Percentiles rank a stretch among this genome's conserved stretches.
Conservation (phyloP, 352 stramenopile species). For the Plasmopara viticola region DNA sequence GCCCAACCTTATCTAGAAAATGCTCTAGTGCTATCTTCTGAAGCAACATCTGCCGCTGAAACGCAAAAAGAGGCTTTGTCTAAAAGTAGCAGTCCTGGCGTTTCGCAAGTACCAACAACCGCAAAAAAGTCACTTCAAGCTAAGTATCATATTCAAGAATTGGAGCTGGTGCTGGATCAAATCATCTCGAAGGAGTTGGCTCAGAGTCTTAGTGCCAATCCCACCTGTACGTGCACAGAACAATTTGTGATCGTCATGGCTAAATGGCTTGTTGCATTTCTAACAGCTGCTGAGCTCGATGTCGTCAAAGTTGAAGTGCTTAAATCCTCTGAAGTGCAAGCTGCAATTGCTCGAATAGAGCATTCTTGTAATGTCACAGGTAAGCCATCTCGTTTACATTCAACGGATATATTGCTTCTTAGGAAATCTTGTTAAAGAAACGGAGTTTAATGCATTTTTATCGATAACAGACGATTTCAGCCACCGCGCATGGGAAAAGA, state of each 20-base stretch:
- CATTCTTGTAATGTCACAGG: conserved; percentile 6
- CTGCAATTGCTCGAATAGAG: conserved; percentile 17
- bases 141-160: conserved; percentile 6
- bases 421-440: neutral
- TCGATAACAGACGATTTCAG: conserved; percentile 2
- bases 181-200: conserved; percentile 8
- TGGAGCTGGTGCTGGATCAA: conserved; percentile 17
- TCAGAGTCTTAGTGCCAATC: conserved; percentile 6
- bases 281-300: conserved; percentile 14
- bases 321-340: conserved; percentile 17
- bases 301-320: conserved; percentile 17
- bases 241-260: neutral
- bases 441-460: neutral
- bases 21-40: neutral
- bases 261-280: conserved; percentile 3
- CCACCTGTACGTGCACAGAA: conserved; percentile 9
- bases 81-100: neutral
- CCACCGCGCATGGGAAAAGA: conserved; percentile 6
- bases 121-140: conserved; percentile 5
- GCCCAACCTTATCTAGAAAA: neutral
- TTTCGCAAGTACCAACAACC: conserved; percentile 1
- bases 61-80: neutral
- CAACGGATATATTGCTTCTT: neutral
- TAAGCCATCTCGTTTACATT: neutral
- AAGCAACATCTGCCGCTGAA: neutral